These are phyloP conservation scores for Phlegmacium glaucopus DNA, from an alignment of 768 basidiomycete genomes.

Conservation along the genomic window DNA sequence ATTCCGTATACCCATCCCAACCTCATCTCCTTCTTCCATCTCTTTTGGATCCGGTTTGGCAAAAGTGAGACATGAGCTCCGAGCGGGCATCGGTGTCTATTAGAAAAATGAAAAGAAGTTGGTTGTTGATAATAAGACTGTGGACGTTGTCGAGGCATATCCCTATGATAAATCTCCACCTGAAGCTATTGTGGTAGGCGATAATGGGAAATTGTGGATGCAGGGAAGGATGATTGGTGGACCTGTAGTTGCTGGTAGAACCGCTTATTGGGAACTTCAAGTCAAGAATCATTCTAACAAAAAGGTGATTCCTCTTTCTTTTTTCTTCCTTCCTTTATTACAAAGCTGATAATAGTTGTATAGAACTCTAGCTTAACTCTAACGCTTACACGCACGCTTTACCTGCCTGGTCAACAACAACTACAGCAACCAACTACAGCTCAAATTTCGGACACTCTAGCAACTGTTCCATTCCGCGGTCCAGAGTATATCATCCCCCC, in stretches of 20 bases:
- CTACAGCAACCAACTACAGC: constrained; percentile 35
- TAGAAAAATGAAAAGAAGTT: constrained; percentile 75
- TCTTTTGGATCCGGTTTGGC: constrained; percentile 70
- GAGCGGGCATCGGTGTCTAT: constrained; percentile 65
- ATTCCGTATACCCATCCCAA: constrained; percentile 72
- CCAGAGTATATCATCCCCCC: constrained; percentile 73
- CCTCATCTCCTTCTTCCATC: constrained; percentile 66
- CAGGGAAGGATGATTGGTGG: constrained; percentile 65
- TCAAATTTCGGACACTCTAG: constrained; percentile 64
- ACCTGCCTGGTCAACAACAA: constrained; percentile 44
- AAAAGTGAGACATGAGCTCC: constrained; percentile 66
- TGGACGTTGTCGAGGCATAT: constrained; percentile 64
- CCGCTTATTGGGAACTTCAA: constrained; percentile 69
- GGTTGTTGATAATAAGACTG: constrained; percentile 56
- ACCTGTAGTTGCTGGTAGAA: constrained; percentile 63
- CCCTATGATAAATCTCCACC: constrained; percentile 39
- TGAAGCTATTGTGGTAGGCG: constrained; percentile 62
- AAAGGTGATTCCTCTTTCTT: constrained; percentile 59
- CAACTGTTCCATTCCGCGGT: constrained; percentile 68
- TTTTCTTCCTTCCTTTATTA: neutral
- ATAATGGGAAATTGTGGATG: constrained; percentile 78
- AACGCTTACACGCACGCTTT: constrained; percentile 56
- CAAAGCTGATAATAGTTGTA: constrained; percentile 2
- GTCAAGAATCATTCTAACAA: constrained; percentile 81
- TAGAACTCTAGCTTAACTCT: constrained; percentile 70